These are phyloP conservation scores for Colletotrichum siamense DNA, from an alignment of 2,329 filamentous ascomycete species.

Conservation along the genomic window DNA sequence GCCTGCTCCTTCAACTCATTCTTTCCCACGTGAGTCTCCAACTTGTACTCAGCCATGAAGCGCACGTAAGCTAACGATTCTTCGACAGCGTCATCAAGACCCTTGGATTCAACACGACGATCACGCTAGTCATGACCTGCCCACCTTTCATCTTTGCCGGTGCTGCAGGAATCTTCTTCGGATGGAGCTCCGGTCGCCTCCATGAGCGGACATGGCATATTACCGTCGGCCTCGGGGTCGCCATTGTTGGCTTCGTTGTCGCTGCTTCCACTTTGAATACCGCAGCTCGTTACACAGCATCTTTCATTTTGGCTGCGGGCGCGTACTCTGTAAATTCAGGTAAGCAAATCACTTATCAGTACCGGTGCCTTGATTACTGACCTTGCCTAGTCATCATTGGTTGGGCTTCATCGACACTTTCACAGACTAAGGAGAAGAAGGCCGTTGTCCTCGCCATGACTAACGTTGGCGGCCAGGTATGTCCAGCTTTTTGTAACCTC, in stretches of 20 bases:
- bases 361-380: not conserved
- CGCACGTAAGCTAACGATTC: not conserved
- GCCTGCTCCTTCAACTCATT: conserved; percentile 54
- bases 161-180: conserved; percentile 48
- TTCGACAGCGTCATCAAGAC: conserved; percentile 47
- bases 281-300: conserved; percentile 43
- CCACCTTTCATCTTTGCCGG: conserved; percentile 58
- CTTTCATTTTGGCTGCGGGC: conserved; percentile 47
- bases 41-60: not conserved
- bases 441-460: conserved; percentile 52
- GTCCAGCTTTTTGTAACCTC: not conserved
- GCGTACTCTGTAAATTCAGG: conserved; percentile 42
- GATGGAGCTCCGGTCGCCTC: conserved; percentile 53
- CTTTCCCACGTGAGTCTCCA: conserved; percentile 39
- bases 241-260: conserved; percentile 47
- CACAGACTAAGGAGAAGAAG: conserved; percentile 55
- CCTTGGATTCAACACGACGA: conserved; percentile 52
- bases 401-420: conserved; percentile 48
- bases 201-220: conserved; percentile 58
- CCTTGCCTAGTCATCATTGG: conserved; percentile 43
- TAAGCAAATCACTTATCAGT: not conserved
- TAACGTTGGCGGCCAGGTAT: conserved; percentile 47
- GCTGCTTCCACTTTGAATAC: conserved; percentile 42
- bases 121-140: conserved; percentile 57
- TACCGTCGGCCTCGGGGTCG: conserved; percentile 44